Base-by-base conservation (phyloP, 257 asterid species). In the Echites panduratus region DNA sequence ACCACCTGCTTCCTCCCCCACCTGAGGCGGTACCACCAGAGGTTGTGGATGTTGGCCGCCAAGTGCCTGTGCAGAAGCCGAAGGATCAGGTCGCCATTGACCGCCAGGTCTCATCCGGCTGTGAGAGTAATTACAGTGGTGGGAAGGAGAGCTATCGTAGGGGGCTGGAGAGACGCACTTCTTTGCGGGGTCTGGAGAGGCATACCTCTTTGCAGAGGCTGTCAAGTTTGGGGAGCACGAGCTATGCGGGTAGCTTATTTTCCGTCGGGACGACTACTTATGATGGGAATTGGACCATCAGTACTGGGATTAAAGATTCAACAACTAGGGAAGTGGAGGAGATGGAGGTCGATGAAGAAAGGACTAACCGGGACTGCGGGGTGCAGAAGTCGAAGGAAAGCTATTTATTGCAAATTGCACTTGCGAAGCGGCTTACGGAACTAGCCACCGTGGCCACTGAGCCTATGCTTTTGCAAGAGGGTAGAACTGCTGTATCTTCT, bases 211-310 rank as follows among this genome's bases (percentile, higher is more conserved):
- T 89, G 80, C 91, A 80, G 85, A 86, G 96, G 79, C 74, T 90
- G 45, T 87, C 95, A 53, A 89, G 94, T 77, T 80, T 70, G 71
- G 96, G 85, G 71, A 92, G 96, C 79, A 87, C 92, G 45, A 90
- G 97, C 78, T 91, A 85, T 65, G 96, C 90, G 0, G 96, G 86
- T 61, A 93, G 96, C 70, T 82, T 89, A 87, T 89, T 83, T 73
- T 90, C 98, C 0, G 90, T 89, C 43, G 84, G 90, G 12, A 84
- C 97, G 47, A 86, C 93, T 7, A 85, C 96, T 17, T 67, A 82
- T 71, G 98, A 93, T 47, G 96, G 90, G 38, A 88, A 85, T 77
- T 88, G 96, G 94, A 85, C 97, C 38, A 66, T 83, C 35, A 77
- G 77, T 19, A 82, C 88, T 0, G 89, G 80, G 24, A 48, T 82